A percentile compares a stretch with the other conserved stretches of the same genome.
These are phyloP conservation scores for Spiraea crenata DNA, from an alignment of 331 rosid genomes.

Conservation along the genomic window DNA sequence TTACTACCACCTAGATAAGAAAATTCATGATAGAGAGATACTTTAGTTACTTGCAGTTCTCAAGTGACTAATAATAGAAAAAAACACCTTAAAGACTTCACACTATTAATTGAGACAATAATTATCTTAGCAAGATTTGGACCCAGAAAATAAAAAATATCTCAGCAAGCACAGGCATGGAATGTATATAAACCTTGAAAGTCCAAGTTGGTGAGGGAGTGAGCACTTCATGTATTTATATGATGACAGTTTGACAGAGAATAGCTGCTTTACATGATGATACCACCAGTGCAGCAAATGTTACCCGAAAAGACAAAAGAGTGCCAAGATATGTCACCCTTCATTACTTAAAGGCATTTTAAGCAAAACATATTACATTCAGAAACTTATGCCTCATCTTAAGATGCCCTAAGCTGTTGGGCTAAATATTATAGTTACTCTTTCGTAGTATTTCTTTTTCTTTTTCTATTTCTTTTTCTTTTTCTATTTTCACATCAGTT, in stretches of 20 bases:
- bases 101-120: conserved; percentile 1
- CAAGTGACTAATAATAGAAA: conserved; percentile 12
- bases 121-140: too few relatives aligned
- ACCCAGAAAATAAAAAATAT: too few relatives aligned
- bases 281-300: not conserved
- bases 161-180: not conserved
- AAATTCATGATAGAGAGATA: conserved; percentile 27
- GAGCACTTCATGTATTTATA: not conserved
- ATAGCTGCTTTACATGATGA: not conserved
- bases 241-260: not conserved
- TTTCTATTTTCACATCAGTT: too few relatives aligned
- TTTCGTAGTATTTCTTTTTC: not conserved
- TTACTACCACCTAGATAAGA: conserved; percentile 57
- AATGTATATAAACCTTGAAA: not conserved
- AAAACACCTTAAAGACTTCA: not conserved
- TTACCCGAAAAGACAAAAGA: not conserved
- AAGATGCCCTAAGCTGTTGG: not conserved
- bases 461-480: not conserved
- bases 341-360: not conserved
- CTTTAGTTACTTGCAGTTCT: not conserved
- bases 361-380: not conserved
- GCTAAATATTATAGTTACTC: not conserved
- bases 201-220: not conserved
- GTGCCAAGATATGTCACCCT: not conserved
- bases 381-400: not conserved